Percentiles rank a stretch among this genome's conserved stretches.
These are phyloP conservation scores for Phycomyces blakesleeanus DNA, from an alignment of 192 early-diverging fungal species.

Conservation along the genomic window DNA sequence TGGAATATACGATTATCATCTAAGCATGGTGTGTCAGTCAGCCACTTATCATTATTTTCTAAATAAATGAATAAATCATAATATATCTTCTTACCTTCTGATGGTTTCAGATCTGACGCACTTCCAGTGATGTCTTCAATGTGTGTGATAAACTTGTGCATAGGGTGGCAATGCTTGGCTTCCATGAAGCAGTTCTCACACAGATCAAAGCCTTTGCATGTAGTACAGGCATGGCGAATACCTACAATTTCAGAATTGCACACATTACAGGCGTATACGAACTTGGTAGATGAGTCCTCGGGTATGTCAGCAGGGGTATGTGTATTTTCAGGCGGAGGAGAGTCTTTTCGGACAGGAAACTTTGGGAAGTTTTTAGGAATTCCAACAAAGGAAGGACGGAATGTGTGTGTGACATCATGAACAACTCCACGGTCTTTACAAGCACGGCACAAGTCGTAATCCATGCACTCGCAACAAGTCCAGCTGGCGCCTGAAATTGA, in stretches of 20 bases:
- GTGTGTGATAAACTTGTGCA: constrained; percentile 39
- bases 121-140: neutral
- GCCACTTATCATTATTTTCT: neutral
- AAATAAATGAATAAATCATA: constrained; percentile 29
- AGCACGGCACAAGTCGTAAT: constrained; percentile 50
- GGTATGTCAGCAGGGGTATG: neutral
- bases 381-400: neutral
- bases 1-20: constrained; percentile 23
- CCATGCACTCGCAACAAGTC: constrained; percentile 51
- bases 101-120: neutral
- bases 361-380: neutral
- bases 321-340: neutral
- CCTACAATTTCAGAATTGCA: constrained; percentile 52
- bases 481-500: constrained; percentile 13
- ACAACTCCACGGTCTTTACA: constrained; percentile 26
- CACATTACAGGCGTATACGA: constrained; percentile 46
- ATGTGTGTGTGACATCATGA: constrained; percentile 17
- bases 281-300: constrained; percentile 7
- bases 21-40: neutral
- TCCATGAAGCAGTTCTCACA: constrained; percentile 54
- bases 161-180: constrained; percentile 36
- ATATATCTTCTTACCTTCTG: constrained; percentile 10
- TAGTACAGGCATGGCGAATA: constrained; percentile 56
- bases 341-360: neutral
- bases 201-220: constrained; percentile 48